Percentiles rank a stretch among this genome's conserved stretches.
Conservation (phyloP, 192 early-diverging fungal species). For the Linnemannia exigua region DNA sequence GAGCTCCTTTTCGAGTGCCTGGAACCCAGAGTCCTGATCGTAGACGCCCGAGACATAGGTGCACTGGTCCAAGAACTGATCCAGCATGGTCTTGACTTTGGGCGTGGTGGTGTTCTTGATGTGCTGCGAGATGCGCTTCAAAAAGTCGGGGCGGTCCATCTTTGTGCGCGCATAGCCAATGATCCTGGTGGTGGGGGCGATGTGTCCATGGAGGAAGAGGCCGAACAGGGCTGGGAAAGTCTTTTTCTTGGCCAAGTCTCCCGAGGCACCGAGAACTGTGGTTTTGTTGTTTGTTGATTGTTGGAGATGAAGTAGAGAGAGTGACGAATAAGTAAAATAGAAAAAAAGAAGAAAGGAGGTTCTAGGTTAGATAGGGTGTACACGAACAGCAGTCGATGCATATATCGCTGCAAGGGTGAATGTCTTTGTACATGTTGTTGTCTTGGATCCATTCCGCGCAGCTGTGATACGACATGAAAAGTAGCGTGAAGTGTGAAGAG, state of each 20-base stretch:
- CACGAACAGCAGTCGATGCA: neutral
- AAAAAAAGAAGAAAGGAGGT: neutral
- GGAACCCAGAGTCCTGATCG: slow-evolving; percentile 80
- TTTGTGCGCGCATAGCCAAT: slow-evolving; percentile 94
- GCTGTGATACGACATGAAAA: neutral
- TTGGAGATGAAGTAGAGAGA: neutral
- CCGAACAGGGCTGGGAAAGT: slow-evolving; percentile 95
- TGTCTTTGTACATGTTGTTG: neutral
- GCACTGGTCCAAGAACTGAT: slow-evolving; percentile 76
- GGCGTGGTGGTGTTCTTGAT: slow-evolving; percentile 68
- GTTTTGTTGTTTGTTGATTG: neutral
- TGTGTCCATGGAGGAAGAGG: slow-evolving; percentile 82
- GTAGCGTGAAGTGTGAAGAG: neutral
- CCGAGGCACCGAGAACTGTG: slow-evolving; percentile 85
- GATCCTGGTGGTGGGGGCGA: slow-evolving; percentile 80
- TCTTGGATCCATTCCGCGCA: neutral
- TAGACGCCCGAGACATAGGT: slow-evolving; percentile 88
- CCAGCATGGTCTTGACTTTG: slow-evolving; percentile 65
- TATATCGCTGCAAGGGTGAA: neutral
- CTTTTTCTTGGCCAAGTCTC: slow-evolving; percentile 97
- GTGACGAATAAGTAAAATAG: neutral
- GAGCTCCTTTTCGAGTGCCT: slow-evolving; percentile 70
- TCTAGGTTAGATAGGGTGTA: neutral
- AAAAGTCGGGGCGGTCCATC: slow-evolving; percentile 82
- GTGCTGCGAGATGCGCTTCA: slow-evolving; percentile 77